These are phyloP conservation scores for Alloteropsis semialata DNA, from an alignment of 176 grass and related monocot species.

Conservation along the genomic window DNA sequence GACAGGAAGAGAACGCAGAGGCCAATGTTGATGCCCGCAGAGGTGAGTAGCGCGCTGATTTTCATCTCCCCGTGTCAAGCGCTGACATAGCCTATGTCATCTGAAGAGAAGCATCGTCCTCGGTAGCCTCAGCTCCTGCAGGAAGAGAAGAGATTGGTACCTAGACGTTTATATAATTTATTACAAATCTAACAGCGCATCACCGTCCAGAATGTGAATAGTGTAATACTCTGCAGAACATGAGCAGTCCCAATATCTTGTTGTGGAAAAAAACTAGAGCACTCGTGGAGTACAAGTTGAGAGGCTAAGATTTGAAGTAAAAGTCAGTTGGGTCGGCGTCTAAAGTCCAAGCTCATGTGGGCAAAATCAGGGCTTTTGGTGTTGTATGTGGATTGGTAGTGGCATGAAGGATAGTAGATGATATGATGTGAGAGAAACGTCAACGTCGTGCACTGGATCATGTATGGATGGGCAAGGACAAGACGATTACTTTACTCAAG, in stretches of 20 bases:
- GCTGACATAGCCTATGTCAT: conserved; percentile 20
- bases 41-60: conserved; percentile 76
- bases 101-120: not conserved
- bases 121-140: not conserved
- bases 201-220: not conserved
- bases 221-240: not conserved
- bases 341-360: not conserved
- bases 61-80: conserved; percentile 42
- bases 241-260: not conserved
- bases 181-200: not conserved
- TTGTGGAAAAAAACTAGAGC: not conserved
- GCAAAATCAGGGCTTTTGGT: not conserved
- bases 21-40: conserved; percentile 85
- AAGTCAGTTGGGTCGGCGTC: not conserved
- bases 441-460: not conserved
- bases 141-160: not conserved
- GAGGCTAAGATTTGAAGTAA: not conserved
- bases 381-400: not conserved
- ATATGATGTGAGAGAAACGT: not conserved
- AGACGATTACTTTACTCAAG: not conserved
- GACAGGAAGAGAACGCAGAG: conserved; percentile 67
- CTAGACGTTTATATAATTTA: not conserved
- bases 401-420: not conserved
- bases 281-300: not conserved
- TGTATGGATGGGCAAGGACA: not conserved